Evolutionary conservation across 1,139 yeast species (phyloP), one percentile per base, ranked within the genome.

Genomic region (Diutina neorugosa): DNA sequence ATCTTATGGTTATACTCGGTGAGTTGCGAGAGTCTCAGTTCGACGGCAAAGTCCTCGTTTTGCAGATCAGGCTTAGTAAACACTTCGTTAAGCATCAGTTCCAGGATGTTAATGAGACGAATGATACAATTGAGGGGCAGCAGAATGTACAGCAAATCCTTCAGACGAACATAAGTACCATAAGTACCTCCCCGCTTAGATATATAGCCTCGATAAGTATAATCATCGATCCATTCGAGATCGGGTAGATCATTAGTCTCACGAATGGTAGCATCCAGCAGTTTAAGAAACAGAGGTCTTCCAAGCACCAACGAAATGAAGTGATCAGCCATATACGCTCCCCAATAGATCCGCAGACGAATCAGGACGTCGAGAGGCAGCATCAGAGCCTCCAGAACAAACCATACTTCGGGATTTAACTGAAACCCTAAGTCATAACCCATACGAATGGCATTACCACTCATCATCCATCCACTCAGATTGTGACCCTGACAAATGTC

Each of bases 381-480:
- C 52, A 70, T 59, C 40, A 64, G 64, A 53, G 69, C 71, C 2
- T 46, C 50, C 18, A 59, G 60, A 40, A 74, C 65, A 58, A 72
- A 73, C 84, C 84, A 80, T n/a, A 76, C 79, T 55, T 77, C 71
- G 0, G 86, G 86, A 56, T 81, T 77, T 52, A 81, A 66, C 61
- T 82, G 85, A 61, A 82, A 82, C 1, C 86, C 86, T 58, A 82
- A 67, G 59, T 81, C 85, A 58, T 73, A 78, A 1, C 87, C 86
- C 74, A 82, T 82, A 58, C 86, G 66, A 62, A 81, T 76, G 2
- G 84, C 86, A 55, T 77, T 69, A 0, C 86, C 86, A 34, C 79
- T 73, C 23, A 79, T 65, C 74, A 80, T 74, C 86, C 86, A 81
- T 2, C 84, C 83, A 56, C 78, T 69, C 6, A 82, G 75, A 58